Conservation (phyloP, 2,329 filamentous ascomycete genomes). For the Beauveria sp. region DNA sequence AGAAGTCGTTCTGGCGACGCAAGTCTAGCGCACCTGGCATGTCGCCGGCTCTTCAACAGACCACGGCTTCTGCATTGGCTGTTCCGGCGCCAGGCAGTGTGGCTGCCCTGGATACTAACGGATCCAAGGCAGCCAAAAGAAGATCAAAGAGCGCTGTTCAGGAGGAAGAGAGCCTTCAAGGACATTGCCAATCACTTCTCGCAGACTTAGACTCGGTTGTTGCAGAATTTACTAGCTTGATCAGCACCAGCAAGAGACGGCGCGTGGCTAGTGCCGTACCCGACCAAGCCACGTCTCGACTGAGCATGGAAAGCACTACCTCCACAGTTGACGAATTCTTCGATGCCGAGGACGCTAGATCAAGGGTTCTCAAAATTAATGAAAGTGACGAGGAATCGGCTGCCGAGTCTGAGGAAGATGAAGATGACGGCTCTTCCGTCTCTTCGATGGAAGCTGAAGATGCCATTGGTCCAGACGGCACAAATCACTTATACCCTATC, state of each 20-base stretch:
- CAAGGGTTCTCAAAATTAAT: slow-evolving; percentile 66
- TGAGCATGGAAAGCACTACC: slow-evolving; percentile 69
- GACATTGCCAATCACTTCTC: slow-evolving; percentile 76
- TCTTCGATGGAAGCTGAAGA: slow-evolving; percentile 55
- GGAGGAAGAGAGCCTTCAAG: slow-evolving; percentile 63
- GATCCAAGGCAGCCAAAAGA: slow-evolving; percentile 24
- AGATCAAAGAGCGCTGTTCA: slow-evolving; percentile 32
- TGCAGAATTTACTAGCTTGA: slow-evolving; percentile 68
- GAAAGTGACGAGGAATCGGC: slow-evolving; percentile 60
- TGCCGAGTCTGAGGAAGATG: slow-evolving; percentile 46
- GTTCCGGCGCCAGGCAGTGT: slow-evolving; percentile 34
- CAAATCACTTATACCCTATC: slow-evolving; percentile 58
- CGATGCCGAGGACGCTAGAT: slow-evolving; percentile 64
- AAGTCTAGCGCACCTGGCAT: slow-evolving; percentile 57
- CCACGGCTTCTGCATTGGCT: slow-evolving; percentile 31
- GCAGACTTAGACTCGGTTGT: slow-evolving; percentile 79
- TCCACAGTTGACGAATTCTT: slow-evolving; percentile 85
- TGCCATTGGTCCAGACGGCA: slow-evolving; percentile 51
- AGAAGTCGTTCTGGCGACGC: slow-evolving; percentile 82
- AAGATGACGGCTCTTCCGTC: slow-evolving; percentile 50
- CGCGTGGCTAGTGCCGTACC: slow-evolving; percentile 50
- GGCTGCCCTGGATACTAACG: slow-evolving; percentile 24
- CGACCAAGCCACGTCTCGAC: slow-evolving; percentile 35
- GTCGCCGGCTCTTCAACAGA: slow-evolving; percentile 32
- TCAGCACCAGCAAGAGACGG: slow-evolving; percentile 72